Evolutionary conservation across 768 basidiomycete genomes (phyloP).

Genomic region (Suillus plorans): DNA sequence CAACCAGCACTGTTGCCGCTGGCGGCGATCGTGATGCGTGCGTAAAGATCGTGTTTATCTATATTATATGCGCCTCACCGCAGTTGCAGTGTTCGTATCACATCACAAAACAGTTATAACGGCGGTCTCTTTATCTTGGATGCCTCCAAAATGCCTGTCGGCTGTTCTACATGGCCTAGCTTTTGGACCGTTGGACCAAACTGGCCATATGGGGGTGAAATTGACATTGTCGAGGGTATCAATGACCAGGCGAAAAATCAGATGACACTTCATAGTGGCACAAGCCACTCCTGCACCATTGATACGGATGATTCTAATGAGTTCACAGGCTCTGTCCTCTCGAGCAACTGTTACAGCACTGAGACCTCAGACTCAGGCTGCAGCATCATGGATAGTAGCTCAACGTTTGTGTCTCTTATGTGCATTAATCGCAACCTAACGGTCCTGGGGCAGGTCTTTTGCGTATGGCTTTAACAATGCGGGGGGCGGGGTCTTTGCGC

Average conservation of each 20-base stretch:
- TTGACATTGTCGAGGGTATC: constrained; percentile 77
- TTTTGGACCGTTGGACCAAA: constrained; percentile 52
- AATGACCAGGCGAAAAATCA: constrained; percentile 58
- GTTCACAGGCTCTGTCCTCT: constrained; percentile 25
- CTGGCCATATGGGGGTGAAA: constrained; percentile 60
- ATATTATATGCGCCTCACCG: constrained; percentile 1
- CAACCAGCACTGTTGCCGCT: constrained; percentile 43
- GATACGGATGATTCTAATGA: constrained; percentile 4
- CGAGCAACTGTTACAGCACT: constrained; percentile 41
- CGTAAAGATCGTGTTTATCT: constrained; percentile 13
- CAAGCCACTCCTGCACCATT: constrained; percentile 37
- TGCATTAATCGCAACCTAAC: constrained; percentile 36
- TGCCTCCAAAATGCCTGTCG: constrained; percentile 67
- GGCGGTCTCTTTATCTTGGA: constrained; percentile 75
- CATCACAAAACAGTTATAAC: constrained; percentile 57
- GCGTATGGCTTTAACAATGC: constrained; percentile 32
- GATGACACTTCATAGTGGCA: constrained; percentile 64
- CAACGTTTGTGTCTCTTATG: constrained; percentile 2
- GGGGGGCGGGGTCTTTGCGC: constrained; percentile 55
- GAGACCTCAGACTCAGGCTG: constrained; percentile 47
- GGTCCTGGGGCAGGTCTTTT: constrained; percentile 34
- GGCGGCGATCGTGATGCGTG: constrained; percentile 58
- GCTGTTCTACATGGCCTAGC: constrained; percentile 65
- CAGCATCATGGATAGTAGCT: constrained; percentile 42
- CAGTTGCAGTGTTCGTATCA: constrained; percentile 60